These are phyloP conservation scores for Thalassiosira mediterranea DNA, from an alignment of 352 stramenopile species.

Conservation along the genomic window DNA sequence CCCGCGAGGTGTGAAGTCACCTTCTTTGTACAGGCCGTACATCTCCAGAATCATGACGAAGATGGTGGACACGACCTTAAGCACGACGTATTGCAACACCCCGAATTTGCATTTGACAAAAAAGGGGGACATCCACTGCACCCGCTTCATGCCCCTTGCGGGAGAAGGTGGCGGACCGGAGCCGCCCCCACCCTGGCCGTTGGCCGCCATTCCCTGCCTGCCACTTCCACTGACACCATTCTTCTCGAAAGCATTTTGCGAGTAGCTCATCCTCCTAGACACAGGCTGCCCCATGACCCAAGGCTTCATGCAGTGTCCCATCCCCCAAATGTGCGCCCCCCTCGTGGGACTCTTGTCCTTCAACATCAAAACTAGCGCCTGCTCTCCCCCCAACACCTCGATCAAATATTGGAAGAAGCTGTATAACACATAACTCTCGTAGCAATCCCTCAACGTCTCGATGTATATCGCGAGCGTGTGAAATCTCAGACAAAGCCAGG, in stretches of 20 bases:
- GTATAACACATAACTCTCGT: constrained; percentile 89
- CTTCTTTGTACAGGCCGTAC: constrained; percentile 79
- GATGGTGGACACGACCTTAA: constrained; percentile 81
- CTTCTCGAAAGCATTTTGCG: constrained; percentile 19
- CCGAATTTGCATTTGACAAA: constrained; percentile 87
- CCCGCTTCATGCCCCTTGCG: constrained; percentile 54
- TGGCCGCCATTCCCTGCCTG: constrained; percentile 4
- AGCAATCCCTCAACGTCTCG: constrained; percentile 86
- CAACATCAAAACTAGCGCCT: constrained; percentile 82
- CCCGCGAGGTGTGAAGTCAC: constrained; percentile 70
- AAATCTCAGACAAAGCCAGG: constrained; percentile 96
- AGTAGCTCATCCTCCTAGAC: constrained; percentile 22
- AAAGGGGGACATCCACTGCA: constrained; percentile 82
- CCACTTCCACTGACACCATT: constrained; percentile 2
- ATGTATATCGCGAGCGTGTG: constrained; percentile 88
- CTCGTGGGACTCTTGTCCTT: constrained; percentile 84
- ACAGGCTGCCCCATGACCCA: constrained; percentile 85
- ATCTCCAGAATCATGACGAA: constrained; percentile 78
- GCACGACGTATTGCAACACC: constrained; percentile 86
- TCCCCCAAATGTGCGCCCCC: constrained; percentile 77
- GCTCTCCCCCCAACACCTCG: constrained; percentile 84
- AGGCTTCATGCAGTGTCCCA: constrained; percentile 80
- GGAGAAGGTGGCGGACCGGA: not conserved
- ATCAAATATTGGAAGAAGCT: constrained; percentile 89
- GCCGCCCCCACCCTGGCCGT: not conserved